Base-by-base conservation (phyloP, 495 filamentous ascomycete genomes). In the Talaromyces liani region DNA sequence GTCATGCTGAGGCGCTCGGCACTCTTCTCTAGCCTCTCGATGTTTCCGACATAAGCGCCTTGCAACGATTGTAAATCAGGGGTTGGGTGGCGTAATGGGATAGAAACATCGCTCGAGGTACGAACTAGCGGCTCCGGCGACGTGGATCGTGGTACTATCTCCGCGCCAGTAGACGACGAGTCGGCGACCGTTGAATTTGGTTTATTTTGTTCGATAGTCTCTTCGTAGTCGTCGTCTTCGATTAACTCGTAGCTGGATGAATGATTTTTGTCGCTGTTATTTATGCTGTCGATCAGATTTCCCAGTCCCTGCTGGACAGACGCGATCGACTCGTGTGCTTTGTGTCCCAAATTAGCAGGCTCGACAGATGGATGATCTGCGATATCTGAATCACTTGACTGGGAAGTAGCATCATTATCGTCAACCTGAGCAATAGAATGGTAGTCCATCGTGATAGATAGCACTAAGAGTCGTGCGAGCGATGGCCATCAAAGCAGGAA, bases 1-100 rank as follows among this genome's bases (percentile, higher is more conserved):
- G 85, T 88, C 71, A 85, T 84, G 68, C 88, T 92, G 70, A 96
- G 77, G 41, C 87, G 83, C 75, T 95, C 92, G 25, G 92, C 92
- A 49, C 86, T 90, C 65, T 87, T 83, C 69, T 96, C 92, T 65
- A 96, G 78, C 51, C 89, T 84, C 71, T 92, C 89, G 63, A 96
- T 87, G 79, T 93, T 93, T 70, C 83, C 82, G 22, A 86, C 75
- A 69, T 88, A 91, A 31, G 88, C 88, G 25, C 88, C 88, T 68
- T 91, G 88, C 51, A 90, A 76, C 22, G 87, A 84, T 69, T 89
- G 87, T 41, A 88, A 75, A 73, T 92, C 91, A 22, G 91, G 90
- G 4, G 82, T 88, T 20, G 91, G 91, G 72, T 94, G 90, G 65
- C 81, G 85, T 60, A 93, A 80, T 60, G 81, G 78, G 31, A 86